Evolutionary conservation across 305 asterid species (phyloP).

Genomic region (Nicotiana rustica): DNA sequence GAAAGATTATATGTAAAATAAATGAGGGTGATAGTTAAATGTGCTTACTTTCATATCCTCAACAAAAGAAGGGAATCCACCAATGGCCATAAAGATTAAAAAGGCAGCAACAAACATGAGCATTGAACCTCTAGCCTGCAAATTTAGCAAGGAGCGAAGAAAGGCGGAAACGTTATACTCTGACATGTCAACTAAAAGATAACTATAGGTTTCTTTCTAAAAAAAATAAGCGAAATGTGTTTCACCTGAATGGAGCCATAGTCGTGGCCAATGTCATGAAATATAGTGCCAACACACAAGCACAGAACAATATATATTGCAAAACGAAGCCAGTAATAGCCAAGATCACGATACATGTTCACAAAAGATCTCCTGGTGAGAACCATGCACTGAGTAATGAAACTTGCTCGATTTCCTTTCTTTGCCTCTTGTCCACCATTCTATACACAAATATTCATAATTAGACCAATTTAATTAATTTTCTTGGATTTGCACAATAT

Average conservation of each 20-base stretch:
- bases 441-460: background rate
- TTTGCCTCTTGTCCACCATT: slow-evolving; percentile 35
- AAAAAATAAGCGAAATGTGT: too few species aligned
- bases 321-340: slow-evolving; percentile 39
- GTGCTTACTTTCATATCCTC: slow-evolving; percentile 75
- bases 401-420: slow-evolving; percentile 35
- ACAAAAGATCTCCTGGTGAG: slow-evolving; percentile 38
- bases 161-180: too few species aligned
- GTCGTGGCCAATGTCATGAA: slow-evolving; percentile 31
- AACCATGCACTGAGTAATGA: slow-evolving; percentile 35
- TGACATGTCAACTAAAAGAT: background rate
- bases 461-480: background rate
- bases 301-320: slow-evolving; percentile 37
- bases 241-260: slow-evolving; percentile 38
- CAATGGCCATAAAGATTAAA: slow-evolving; percentile 72
- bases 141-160: background rate
- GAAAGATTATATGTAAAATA: background rate
- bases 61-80: slow-evolving; percentile 79
- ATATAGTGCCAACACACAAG: slow-evolving; percentile 35
- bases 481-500: background rate
- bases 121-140: slow-evolving; percentile 71
- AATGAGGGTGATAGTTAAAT: background rate
- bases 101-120: slow-evolving; percentile 61
- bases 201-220: too few species aligned
- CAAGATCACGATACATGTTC: slow-evolving; percentile 41